phyloP scores from a whole-genome alignment of 1,284 basidiomycete genomes.

The Polyporus tsugae region DNA sequence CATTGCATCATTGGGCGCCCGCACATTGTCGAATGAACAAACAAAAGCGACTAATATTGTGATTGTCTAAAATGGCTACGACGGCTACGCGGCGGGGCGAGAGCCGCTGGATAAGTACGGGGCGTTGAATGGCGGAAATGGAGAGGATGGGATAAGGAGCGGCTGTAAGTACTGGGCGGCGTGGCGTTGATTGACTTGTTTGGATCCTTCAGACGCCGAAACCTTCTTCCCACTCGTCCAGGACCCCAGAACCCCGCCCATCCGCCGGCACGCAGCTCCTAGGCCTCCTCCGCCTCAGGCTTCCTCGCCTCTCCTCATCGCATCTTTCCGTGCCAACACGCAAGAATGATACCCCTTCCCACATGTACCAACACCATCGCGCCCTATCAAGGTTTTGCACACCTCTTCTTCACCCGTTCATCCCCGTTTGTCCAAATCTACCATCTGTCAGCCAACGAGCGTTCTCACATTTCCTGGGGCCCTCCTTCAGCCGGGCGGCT shows the following conservation, averaged over 20 bases:
- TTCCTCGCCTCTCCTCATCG: constrained; percentile 12
- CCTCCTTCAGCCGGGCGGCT: not conserved
- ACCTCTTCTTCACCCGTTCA: not conserved
- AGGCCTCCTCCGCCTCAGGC: constrained; percentile 4
- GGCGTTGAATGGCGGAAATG: constrained; percentile 34
- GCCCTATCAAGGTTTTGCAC: constrained; percentile 14
- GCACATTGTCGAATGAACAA: not conserved
- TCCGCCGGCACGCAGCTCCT: constrained; percentile 1
- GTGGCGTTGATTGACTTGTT: constrained; percentile 45
- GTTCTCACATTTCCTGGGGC: constrained; percentile 3
- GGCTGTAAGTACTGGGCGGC: constrained; percentile 37
- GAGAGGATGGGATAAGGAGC: constrained; percentile 31
- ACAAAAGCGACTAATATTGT: not conserved
- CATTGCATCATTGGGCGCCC: constrained; percentile 8
- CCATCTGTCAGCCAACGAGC: constrained; percentile 26
- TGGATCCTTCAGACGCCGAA: constrained; percentile 37
- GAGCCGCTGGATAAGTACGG: constrained; percentile 30
- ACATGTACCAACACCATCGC: constrained; percentile 16
- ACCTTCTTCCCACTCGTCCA: constrained; percentile 44
- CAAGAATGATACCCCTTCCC: not conserved
- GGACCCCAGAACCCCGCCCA: constrained; percentile 34
- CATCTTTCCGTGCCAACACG: constrained; percentile 18
- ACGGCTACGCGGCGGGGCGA: not conserved
- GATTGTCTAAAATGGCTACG: constrained; percentile 15
- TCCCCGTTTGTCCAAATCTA: constrained; percentile 18